Evolutionary conservation across 2,329 filamentous ascomycete species (phyloP).

Genomic region (Beauveria asiatica): DNA sequence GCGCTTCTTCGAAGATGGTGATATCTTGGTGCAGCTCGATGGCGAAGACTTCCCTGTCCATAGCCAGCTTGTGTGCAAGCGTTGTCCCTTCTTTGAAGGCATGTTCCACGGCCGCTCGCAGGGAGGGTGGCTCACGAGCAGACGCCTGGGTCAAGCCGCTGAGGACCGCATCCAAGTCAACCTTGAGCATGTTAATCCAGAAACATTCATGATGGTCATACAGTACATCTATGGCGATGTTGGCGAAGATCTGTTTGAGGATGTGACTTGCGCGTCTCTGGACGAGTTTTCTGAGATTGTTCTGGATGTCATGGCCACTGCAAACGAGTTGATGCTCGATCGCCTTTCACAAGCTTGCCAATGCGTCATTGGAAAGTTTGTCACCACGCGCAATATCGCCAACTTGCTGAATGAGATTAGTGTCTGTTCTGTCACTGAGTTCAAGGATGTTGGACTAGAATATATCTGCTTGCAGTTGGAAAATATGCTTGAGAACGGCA

Average conservation of each 20-base stretch:
- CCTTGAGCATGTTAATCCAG: constrained; percentile 66
- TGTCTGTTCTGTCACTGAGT: constrained; percentile 71
- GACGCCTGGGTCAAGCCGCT: constrained; percentile 39
- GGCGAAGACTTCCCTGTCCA: constrained; percentile 67
- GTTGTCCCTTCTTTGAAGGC: constrained; percentile 87
- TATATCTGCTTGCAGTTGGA: constrained; percentile 91
- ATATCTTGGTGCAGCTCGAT: constrained; percentile 71
- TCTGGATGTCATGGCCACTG: constrained; percentile 80
- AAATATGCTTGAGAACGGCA: constrained; percentile 80
- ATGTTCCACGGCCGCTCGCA: constrained; percentile 82
- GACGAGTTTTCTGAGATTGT: constrained; percentile 86
- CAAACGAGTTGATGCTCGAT: constrained; percentile 94
- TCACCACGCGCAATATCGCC: constrained; percentile 79
- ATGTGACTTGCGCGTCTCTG: constrained; percentile 59
- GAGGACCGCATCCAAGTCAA: constrained; percentile 58
- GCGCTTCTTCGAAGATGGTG: constrained; percentile 68
- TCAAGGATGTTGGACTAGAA: constrained; percentile 81
- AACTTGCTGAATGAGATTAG: constrained; percentile 79
- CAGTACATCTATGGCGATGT: constrained; percentile 76
- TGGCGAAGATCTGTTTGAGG: constrained; percentile 73
- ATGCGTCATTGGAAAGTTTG: constrained; percentile 69
- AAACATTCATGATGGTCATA: constrained; percentile 71
- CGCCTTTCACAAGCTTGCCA: constrained; percentile 86
- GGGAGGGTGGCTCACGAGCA: constrained; percentile 72
- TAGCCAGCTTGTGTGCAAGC: constrained; percentile 67